Base-by-base conservation (phyloP, 2,329 filamentous ascomycete species). In the Talaromyces sp. region DNA sequence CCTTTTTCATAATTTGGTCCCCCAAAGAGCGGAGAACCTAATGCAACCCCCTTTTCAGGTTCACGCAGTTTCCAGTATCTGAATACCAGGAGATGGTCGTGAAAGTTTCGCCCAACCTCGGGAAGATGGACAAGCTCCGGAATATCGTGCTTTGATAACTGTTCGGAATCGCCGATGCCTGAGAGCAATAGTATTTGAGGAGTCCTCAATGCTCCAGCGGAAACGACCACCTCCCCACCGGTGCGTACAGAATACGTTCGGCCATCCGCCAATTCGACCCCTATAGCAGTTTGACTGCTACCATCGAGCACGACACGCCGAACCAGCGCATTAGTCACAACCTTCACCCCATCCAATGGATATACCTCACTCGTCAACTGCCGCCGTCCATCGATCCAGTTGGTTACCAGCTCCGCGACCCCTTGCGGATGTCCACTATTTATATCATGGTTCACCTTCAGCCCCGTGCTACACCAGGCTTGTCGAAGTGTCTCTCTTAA, bases 101-200 rank as follows among this genome's bases (percentile, higher is more conserved):
- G 54, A 31, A 51, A 59, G 34, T 64, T 64, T 13, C 19, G 36
- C 11, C 88, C 88, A 2, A 91, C 87, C 53, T 88, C 86, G 0
- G 84, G 84, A 0, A 86, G 83, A 67, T 89, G 81, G 3, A 82
- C 78, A 19, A 88, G 69, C 0, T 85, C 76, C 1, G 79, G 71
- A 68, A 90, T 89, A n/a, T 79, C 75, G 70, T 85, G 82, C 61
- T 79, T 77, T 22, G 80, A 68, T 5, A 91, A 81, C 68, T 88
- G 83, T 0, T 77, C 72, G 11, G 75, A 71, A 0, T 86, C 86
- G 0, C 88, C 88, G 38, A 90, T 82, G n/a, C 88, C 88, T 61
- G 81, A 85, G 1, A 89, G 82, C 77, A 88, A 86, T 13, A 91
- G 83, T 2, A 91, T 76, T 73, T 90, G 88, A 6, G 87, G 87